Percentiles rank a stretch among this genome's conserved stretches.
Conservation (phyloP, 306 rosid species). For the Casuarina cunninghamiana region DNA sequence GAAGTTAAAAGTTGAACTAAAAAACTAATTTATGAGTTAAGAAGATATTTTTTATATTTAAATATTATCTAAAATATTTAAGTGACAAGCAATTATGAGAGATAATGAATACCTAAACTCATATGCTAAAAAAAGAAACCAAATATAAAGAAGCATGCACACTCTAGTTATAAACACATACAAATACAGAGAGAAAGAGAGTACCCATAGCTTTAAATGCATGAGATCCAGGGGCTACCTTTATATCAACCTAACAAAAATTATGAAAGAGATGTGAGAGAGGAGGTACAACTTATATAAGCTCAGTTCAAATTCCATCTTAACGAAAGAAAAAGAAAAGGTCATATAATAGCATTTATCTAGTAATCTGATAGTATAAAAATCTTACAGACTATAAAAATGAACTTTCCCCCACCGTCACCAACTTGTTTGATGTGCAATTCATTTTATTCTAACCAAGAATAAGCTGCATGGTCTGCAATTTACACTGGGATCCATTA, state of each 20-base stretch:
- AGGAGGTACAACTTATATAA: conserved; percentile 10
- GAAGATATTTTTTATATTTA: no score
- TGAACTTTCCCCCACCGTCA: background rate
- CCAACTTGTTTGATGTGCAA: background rate
- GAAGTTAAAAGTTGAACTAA: no score
- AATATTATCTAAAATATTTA: no score
- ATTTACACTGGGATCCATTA: background rate
- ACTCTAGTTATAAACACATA: background rate
- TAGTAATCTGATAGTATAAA: background rate
- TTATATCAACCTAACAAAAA: conserved; percentile 76
- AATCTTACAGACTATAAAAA: background rate
- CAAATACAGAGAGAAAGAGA: conserved; percentile 16
- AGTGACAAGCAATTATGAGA: conserved; percentile 6
- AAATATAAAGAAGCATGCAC: background rate
- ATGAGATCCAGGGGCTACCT: conserved; percentile 95
- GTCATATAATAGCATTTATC: background rate
- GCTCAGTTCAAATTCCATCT: conserved; percentile 17
- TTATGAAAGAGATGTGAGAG: conserved; percentile 23
- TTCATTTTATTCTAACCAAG: background rate
- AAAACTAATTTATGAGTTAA: no score
- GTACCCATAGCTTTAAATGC: conserved; percentile 85
- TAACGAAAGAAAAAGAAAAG: background rate
- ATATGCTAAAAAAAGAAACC: background rate
- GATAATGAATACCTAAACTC: background rate
- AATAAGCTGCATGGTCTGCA: background rate